Evolutionary conservation across 208 protist genomes (phyloP), one percentile per base, ranked within the genome.

Genomic region (Trypanosoma melophagium): DNA sequence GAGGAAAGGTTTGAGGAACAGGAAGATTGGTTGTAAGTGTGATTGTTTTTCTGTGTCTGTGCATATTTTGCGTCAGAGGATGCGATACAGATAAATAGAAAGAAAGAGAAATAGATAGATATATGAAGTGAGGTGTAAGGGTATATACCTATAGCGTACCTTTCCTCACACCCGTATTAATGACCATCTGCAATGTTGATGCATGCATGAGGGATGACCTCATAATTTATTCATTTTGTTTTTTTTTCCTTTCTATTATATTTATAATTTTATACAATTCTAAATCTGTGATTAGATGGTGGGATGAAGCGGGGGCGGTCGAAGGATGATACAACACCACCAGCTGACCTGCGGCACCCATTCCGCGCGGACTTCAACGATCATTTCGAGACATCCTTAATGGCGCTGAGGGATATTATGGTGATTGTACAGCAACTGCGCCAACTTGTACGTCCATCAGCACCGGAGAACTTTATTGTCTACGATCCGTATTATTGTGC

Each of bases 401-500:
- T 51, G 60, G 87, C 88, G 17, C 57, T 92, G 51, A 56, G 60
- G 10, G 84, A 94, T 57, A 71, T 96, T 1, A 52, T 84, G 25
- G 77, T 80, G 2, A 69, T 82, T 49, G 66, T 94, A 8, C 35
- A 70, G 12, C 81, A 87, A 51, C 60, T 90, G 25, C 77, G 80
- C n/a, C 76, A 76, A 44, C 77, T 87, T n/a, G 60, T 77, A 54
- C 75, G 86, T 1, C 83, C 79, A 16, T 81, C 70, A 7, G 69
- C 75, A 0, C 76, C 76, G 4, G 78, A 87, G 51, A 41, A 40
- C 24, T 79, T 97, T 28, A 81, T 80, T 19, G 64, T 96, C 8
- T 95, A 95, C 76, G 89, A 94, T 74, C 93, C 90, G 7, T 96
- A 96, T 65, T 97, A 87, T 79, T 95, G 90, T 82, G 61, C 75